phyloP scores from a whole-genome alignment of 2,329 filamentous ascomycete genomes.

The Cordyceps pruinosa region DNA sequence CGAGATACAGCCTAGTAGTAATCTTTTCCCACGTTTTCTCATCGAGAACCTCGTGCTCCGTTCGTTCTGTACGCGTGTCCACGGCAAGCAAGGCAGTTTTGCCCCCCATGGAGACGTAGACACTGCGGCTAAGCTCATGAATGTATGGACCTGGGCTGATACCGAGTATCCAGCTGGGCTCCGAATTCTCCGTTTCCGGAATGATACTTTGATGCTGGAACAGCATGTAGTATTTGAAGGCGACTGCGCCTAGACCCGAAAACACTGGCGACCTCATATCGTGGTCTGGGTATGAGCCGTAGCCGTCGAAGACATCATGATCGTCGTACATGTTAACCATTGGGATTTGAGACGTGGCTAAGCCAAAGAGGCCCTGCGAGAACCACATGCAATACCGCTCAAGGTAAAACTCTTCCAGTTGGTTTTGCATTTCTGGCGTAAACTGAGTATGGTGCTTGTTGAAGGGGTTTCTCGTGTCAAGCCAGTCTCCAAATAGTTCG shows the following conservation, averaged over 20 bases:
- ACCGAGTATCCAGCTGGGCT: slow-evolving; percentile 89
- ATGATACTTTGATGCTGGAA: slow-evolving; percentile 92
- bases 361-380: slow-evolving; percentile 86
- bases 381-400: slow-evolving; percentile 92
- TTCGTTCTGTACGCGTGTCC: slow-evolving; percentile 87
- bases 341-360: slow-evolving; percentile 89
- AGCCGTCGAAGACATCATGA: slow-evolving; percentile 87
- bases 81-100: slow-evolving; percentile 77
- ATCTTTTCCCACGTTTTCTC: slow-evolving; percentile 79
- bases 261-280: slow-evolving; percentile 92
- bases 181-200: slow-evolving; percentile 71
- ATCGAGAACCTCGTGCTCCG: slow-evolving; percentile 70
- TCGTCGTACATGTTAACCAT: slow-evolving; percentile 99
- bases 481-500: slow-evolving; percentile 73
- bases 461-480: slow-evolving; percentile 68
- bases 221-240: slow-evolving; percentile 98
- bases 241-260: slow-evolving; percentile 78
- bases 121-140: slow-evolving; percentile 71
- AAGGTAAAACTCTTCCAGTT: slow-evolving; percentile 83
- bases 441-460: slow-evolving; percentile 77
- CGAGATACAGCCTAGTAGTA: slow-evolving; percentile 76
- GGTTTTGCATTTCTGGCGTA: slow-evolving; percentile 73
- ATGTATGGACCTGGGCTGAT: slow-evolving; percentile 81
- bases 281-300: slow-evolving; percentile 83
- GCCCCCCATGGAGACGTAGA: slow-evolving; percentile 78